A percentile compares a stretch with the other conserved stretches of the same genome.
Evolutionary conservation across 2,329 filamentous ascomycete species (phyloP).

Genomic region (Fusarium xylarioides): DNA sequence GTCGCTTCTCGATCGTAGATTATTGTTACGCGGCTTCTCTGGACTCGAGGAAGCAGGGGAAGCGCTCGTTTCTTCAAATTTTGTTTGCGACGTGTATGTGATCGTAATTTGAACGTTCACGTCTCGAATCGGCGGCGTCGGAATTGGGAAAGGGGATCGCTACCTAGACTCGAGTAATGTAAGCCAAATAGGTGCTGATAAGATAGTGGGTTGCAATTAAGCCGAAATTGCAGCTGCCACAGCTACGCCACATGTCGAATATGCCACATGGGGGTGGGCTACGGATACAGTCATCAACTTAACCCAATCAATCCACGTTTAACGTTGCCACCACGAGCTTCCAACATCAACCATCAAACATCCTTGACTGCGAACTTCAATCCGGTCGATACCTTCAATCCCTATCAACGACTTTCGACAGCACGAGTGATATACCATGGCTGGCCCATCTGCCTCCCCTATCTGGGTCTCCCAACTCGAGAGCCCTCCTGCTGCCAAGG

Average conservation of each 20-base stretch:
- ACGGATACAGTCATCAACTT: not conserved
- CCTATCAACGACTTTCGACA: not conserved
- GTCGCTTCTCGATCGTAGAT: conserved; percentile 25
- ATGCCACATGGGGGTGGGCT: conserved; percentile 24
- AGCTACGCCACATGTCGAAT: conserved; percentile 14
- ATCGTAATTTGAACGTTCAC: conserved; percentile 31
- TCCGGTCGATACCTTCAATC: not conserved
- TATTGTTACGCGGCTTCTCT: conserved; percentile 7
- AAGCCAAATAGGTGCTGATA: conserved; percentile 38
- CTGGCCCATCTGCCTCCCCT: conserved; percentile 58
- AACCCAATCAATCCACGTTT: conserved; percentile 23
- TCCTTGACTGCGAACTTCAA: conserved; percentile 10
- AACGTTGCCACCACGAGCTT: conserved; percentile 26
- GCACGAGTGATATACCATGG: conserved; percentile 6
- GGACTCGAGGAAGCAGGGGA: not conserved
- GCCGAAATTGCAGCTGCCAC: conserved; percentile 37
- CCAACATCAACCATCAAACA: conserved; percentile 5
- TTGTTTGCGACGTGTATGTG: conserved; percentile 21
- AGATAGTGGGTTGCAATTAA: conserved; percentile 40
- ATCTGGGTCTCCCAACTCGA: conserved; percentile 86
- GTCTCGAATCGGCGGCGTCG: conserved; percentile 39
- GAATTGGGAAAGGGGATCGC: conserved; percentile 42
- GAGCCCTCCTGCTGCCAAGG: conserved; percentile 70
- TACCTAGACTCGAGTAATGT: conserved; percentile 36
- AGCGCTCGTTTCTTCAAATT: not conserved